Conservation (phyloP, 306 rosid species). For the Cucumis hystrix region DNA sequence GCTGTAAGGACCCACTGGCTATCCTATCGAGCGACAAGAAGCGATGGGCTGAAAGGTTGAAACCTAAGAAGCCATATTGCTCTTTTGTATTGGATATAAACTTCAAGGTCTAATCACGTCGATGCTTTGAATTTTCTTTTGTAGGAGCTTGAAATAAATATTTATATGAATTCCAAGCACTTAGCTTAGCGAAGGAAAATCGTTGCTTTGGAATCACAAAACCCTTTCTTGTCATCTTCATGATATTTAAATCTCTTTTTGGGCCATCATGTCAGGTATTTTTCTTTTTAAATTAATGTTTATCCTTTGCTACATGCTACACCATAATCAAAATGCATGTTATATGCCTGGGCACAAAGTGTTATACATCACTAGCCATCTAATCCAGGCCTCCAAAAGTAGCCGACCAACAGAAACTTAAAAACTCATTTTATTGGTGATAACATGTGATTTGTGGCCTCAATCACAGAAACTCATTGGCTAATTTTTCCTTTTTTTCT, state of each 20-base stretch:
- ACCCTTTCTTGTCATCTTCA: slow-evolving; percentile 11
- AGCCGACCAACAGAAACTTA: slow-evolving; percentile 46
- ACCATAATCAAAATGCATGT: slow-evolving; percentile 60
- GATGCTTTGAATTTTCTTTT: slow-evolving; percentile 19
- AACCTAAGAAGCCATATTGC: slow-evolving; percentile 35
- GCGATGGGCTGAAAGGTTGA: slow-evolving; percentile 87
- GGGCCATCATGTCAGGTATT: slow-evolving; percentile 49
- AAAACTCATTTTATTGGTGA: slow-evolving; percentile 58
- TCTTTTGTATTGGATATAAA: slow-evolving; percentile 51
- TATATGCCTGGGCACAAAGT: slow-evolving; percentile 24
- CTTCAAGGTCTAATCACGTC: slow-evolving; percentile 29
- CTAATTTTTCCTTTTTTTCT: slow-evolving; percentile 31
- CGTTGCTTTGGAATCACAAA: slow-evolving; percentile 41
- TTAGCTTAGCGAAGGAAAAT: slow-evolving; percentile 31
- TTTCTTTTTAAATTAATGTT: slow-evolving; percentile 30
- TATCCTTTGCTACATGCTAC: slow-evolving; percentile 66
- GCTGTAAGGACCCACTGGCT: slow-evolving; percentile 35
- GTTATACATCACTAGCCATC: slow-evolving; percentile 31
- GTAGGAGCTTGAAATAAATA: slow-evolving; percentile 19
- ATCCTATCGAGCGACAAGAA: slow-evolving; percentile 50
- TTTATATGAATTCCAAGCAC: slow-evolving; percentile 27
- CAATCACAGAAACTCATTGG: slow-evolving; percentile 49
- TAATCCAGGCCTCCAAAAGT: slow-evolving; percentile 67
- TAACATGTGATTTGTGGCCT: slow-evolving; percentile 82
- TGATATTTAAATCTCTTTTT: slow-evolving; percentile 13